Evolutionary conservation across 805 yeast species (phyloP).

Genomic region (Candida palmyrensis): DNA sequence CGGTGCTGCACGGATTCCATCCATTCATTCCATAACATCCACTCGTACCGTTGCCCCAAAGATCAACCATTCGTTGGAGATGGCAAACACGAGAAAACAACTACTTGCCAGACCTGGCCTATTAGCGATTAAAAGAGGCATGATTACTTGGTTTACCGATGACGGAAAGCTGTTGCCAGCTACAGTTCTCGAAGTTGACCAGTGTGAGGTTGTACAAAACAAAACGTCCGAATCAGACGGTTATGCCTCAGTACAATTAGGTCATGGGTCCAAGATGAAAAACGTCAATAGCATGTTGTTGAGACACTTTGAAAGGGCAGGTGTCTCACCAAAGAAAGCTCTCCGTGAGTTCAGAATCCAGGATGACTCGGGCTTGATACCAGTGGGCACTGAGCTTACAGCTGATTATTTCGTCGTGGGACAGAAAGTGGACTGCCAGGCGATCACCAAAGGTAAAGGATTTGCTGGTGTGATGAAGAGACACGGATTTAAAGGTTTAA

Average conservation of each 20-base stretch:
- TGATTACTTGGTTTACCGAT: constrained; percentile 77
- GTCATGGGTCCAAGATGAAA: constrained; percentile 67
- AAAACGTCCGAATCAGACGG: constrained; percentile 74
- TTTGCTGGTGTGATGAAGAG: constrained; percentile 98
- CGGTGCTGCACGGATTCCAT: constrained; percentile 40
- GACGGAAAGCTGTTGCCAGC: constrained; percentile 73
- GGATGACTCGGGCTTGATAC: constrained; percentile 57
- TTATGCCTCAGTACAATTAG: constrained; percentile 80
- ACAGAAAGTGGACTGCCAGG: constrained; percentile 76
- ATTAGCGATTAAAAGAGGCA: constrained; percentile 80
- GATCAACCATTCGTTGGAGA: constrained; percentile 62
- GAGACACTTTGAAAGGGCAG: constrained; percentile 74
- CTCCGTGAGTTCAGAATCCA: constrained; percentile 78
- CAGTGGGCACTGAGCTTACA: constrained; percentile 69
- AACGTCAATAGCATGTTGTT: constrained; percentile 55
- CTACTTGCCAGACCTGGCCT: constrained; percentile 79
- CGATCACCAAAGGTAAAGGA: constrained; percentile 89
- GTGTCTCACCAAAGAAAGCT: constrained; percentile 76
- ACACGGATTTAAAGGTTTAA: constrained; percentile 82
- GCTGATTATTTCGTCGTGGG: constrained; percentile 86
- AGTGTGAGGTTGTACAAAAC: constrained; percentile 77
- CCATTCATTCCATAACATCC: constrained; percentile 49
- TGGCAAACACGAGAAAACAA: constrained; percentile 66
- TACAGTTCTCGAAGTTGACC: constrained; percentile 81
- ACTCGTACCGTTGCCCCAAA: constrained; percentile 43